Percentiles rank a stretch among this genome's conserved stretches.
Conservation (phyloP, 176 grass and related monocot species). For the Musa beccarii region DNA sequence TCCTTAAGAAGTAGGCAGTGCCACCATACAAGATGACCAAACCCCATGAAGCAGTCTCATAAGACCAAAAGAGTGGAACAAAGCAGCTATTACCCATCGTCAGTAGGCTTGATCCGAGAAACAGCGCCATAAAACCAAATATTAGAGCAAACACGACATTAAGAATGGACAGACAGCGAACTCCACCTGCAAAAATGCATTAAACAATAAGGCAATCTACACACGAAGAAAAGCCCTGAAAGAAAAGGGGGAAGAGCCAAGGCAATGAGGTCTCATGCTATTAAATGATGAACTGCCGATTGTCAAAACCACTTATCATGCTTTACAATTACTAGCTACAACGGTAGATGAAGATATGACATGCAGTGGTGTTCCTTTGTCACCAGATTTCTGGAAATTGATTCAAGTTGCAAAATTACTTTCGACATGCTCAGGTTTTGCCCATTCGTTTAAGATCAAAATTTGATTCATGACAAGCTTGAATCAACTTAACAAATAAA, state of each 20-base stretch:
- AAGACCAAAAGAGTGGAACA: slow-evolving; percentile 91
- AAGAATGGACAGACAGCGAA: slow-evolving; percentile 69
- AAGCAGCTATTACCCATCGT: slow-evolving; percentile 75
- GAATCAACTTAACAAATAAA: neutral
- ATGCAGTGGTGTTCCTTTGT: neutral
- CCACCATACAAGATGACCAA: slow-evolving; percentile 71
- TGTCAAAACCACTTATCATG: no score
- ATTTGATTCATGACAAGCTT: neutral
- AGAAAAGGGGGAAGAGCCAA: neutral
- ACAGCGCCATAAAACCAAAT: slow-evolving; percentile 75
- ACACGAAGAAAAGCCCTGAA: neutral
- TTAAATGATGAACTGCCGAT: neutral
- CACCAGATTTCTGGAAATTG: neutral
- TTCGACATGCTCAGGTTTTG: neutral
- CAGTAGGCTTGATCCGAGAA: slow-evolving; percentile 78
- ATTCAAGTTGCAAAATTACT: neutral
- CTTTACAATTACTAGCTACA: no score
- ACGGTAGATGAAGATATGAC: no score
- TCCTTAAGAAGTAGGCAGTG: slow-evolving; percentile 69
- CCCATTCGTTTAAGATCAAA: neutral
- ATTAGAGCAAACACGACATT: slow-evolving; percentile 62
- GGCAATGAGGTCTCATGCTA: neutral
- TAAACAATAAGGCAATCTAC: neutral
- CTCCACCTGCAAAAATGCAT: slow-evolving; percentile 50
- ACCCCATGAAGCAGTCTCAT: slow-evolving; percentile 82